These are phyloP conservation scores for Neonectria magnoliae DNA, from an alignment of 2,329 filamentous ascomycete species.

Conservation along the genomic window DNA sequence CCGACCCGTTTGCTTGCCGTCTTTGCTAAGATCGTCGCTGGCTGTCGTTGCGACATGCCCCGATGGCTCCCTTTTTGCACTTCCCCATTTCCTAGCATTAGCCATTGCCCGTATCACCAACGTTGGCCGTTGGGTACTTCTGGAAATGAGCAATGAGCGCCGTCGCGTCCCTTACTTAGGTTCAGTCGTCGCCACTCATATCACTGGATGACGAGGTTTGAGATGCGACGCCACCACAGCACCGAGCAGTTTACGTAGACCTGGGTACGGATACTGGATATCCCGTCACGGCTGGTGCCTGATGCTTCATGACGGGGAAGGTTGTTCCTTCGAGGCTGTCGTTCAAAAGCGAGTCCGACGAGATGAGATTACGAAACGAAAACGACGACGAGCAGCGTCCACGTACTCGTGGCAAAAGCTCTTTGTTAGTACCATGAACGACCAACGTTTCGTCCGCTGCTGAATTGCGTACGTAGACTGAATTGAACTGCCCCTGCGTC, in stretches of 20 bases:
- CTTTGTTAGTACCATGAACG: background rate
- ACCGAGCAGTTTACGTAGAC: constrained; percentile 10
- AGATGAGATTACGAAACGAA: background rate
- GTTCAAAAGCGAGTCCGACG: background rate
- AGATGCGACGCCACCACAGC: constrained; percentile 16
- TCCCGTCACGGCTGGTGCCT: background rate
- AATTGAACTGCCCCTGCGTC: constrained; percentile 6
- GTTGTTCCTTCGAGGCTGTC: background rate
- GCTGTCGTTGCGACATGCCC: constrained; percentile 6
- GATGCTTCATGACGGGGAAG: background rate
- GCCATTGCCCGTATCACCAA: background rate
- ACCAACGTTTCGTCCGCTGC: background rate
- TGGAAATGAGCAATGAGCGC: background rate
- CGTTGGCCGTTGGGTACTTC: background rate
- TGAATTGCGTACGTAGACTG: constrained; percentile 1
- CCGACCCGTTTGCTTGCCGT: constrained; percentile 6
- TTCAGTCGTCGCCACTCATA: background rate
- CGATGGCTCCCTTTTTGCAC: background rate
- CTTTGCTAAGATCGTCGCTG: constrained; percentile 16
- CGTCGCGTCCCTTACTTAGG: background rate
- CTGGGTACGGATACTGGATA: background rate
- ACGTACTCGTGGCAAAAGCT: constrained; percentile 11
- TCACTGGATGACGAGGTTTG: constrained; percentile 19
- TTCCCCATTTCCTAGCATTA: constrained; percentile 7
- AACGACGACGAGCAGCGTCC: background rate